phyloP scores from a whole-genome alignment of 176 grass and related monocot genomes.

The Cenchrus purpureus region DNA sequence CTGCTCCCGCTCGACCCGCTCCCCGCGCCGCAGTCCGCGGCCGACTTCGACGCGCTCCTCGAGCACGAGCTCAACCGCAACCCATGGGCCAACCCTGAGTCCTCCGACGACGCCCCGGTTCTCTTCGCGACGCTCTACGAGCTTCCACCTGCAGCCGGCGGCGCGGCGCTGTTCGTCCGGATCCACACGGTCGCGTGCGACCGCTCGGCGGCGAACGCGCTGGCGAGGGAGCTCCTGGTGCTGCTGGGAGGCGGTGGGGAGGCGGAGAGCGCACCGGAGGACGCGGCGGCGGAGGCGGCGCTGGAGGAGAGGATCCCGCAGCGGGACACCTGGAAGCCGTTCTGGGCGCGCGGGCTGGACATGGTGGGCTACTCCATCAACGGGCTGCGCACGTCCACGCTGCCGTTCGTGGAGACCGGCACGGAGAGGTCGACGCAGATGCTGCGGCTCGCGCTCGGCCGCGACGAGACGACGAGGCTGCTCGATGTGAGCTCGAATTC shows the following conservation, averaged over 20 bases:
- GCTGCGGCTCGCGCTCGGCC: conserved; percentile 55
- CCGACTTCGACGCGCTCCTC: conserved; percentile 63
- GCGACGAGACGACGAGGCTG: conserved; percentile 64
- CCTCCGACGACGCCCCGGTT: conserved; percentile 41
- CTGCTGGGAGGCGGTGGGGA: conserved; percentile 38
- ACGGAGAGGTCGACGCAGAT: conserved; percentile 60
- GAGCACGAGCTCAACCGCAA: conserved; percentile 89
- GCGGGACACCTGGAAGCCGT: conserved; percentile 77
- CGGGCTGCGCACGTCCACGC: conserved; percentile 69
- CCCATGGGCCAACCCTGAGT: conserved; percentile 51
- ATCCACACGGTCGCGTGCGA: conserved; percentile 85
- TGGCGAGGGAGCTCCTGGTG: conserved; percentile 62
- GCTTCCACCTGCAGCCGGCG: conserved; percentile 21
- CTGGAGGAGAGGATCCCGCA: conserved; percentile 78
- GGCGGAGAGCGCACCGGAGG: neutral
- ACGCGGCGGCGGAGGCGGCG: conserved; percentile 43
- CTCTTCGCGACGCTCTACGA: conserved; percentile 73
- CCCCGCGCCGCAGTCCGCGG: neutral
- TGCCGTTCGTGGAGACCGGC: conserved; percentile 65
- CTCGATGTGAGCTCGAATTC: conserved; percentile 59
- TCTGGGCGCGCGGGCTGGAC: conserved; percentile 87
- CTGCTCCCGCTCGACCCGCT: conserved; percentile 27
- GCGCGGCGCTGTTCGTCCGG: conserved; percentile 56
- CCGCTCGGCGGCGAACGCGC: conserved; percentile 47
- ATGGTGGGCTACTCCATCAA: conserved; percentile 89